Base-by-base conservation (phyloP, 805 yeast species). In the Pichia eremophila region DNA sequence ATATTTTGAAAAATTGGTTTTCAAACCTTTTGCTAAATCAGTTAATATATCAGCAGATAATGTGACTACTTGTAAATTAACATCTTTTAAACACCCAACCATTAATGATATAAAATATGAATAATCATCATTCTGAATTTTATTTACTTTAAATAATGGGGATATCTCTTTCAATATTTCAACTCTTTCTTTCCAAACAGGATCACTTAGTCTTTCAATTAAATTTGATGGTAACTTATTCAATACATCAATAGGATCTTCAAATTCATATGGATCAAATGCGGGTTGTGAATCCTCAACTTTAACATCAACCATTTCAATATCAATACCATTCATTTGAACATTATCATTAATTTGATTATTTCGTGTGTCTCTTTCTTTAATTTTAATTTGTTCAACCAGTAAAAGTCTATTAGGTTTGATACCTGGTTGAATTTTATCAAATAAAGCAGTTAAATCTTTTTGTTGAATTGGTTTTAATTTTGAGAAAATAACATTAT, bases 381-480 rank as follows among this genome's bases (percentile, higher is more conserved):
- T 4, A 51, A 56, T 8, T 49, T 57, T 11, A 54, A 54, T 37
- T 48, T 64, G 60, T 18, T 72, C 73, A 3, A 74, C 63, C 48
- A 72, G 71, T 22, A 87, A 70, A 15, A 72, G 64, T 54, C 91
- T 67, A 43, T 70, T 70, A 55, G 83, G 91, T 3, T 61, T 66
- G 1, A 79, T 78, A 2, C 59, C 57, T 2, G 45, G 15, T 17
- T 60, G 66, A 9, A 74, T 73, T 37, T 71, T 73, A 40, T 73
- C 83, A 61, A 91, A 87, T 27, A 78, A 80, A 35, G 78, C 77
- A 8, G 78, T 71, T 49, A 91, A 72, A 59, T 90, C 98, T 53
- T 83, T 85, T 64, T 87, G 91, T 63, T 91, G 98, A 19, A 89
- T 87, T 0, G 96, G 95, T 61, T 91, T 93, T 65, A 93, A 72